These are phyloP conservation scores for Petrea volubilis DNA, from an alignment of 257 asterid species.

Conservation along the genomic window DNA sequence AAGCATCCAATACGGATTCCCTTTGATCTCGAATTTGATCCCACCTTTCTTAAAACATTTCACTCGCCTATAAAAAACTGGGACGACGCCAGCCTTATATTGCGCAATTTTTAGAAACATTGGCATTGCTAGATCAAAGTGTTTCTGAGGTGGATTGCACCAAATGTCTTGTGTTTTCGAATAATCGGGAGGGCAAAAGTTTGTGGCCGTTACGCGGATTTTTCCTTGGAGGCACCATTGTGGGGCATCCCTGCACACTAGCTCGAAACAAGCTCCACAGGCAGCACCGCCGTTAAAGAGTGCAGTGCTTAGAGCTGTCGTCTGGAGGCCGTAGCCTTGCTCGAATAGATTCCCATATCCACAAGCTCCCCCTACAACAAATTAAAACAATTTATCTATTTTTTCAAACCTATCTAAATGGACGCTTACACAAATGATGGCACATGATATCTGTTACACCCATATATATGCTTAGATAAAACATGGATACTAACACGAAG, in stretches of 20 bases:
- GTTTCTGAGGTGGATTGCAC: slow-evolving; percentile 43
- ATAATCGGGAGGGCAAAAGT: slow-evolving; percentile 48
- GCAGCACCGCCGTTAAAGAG: slow-evolving; percentile 33
- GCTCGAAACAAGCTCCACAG: slow-evolving; percentile 52
- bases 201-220: slow-evolving; percentile 44
- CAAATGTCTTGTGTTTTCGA: slow-evolving; percentile 28
- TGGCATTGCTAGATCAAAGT: slow-evolving; percentile 37
- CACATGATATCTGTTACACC: too few species aligned
- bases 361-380: slow-evolving; percentile 45
- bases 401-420: too few species aligned
- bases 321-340: slow-evolving; percentile 37
- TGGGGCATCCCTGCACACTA: slow-evolving; percentile 28
- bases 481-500: too few species aligned
- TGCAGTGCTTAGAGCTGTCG: slow-evolving; percentile 47
- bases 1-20: slow-evolving; percentile 31
- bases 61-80: slow-evolving; percentile 29
- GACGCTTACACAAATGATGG: too few species aligned
- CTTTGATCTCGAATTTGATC: slow-evolving; percentile 33
- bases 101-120: slow-evolving; percentile 37
- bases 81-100: slow-evolving; percentile 44
- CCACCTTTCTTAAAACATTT: slow-evolving; percentile 40
- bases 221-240: slow-evolving; percentile 23
- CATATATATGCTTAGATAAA: too few species aligned
- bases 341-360: slow-evolving; percentile 32
- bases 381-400: background rate